Base-by-base conservation (phyloP, 768 basidiomycete species). In the Mycena metata region DNA sequence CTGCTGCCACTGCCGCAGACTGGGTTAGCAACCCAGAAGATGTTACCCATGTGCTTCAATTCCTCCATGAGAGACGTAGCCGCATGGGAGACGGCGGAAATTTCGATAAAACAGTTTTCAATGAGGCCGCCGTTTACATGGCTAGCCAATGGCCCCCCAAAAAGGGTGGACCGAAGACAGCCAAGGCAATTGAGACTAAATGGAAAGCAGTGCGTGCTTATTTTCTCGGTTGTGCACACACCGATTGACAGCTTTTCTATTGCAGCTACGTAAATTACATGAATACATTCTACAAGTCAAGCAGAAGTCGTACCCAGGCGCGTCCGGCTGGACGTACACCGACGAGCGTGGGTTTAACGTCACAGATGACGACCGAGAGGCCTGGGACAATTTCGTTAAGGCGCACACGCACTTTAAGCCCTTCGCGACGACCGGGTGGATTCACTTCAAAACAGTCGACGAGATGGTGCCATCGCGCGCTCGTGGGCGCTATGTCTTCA, bases 281-380 rank as follows among this genome's bases (percentile, higher is more conserved):
- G 65, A 66, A 12, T 10, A 35, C 33, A 46, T 66, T 30, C 43
- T 59, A 5, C 16, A 50, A 35, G 59, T 41, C 5, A 67, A 50
- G 21, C 57, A 67, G 19, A 19, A 58, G 17, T 15, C 41, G 11
- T 60, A 67, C 43, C n/a, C 33, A 12, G 66, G 59, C 26, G 30
- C 47, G 30, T 67, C 66, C 13, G 65, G 65, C 10, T 66, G 24
- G 17, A 47, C 66, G 8, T 67, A 49, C 35, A 51, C 57, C 21
- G 33, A 67, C 21, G 47, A 67, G 21, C 41, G 42, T 39, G 59
- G 66, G 19, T 67, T 67, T 33, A 51, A 61, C 23, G 41, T 67
- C 39, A 67, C 59, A 13, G 56, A 59, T 8, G 66, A 60, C 17
- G 47, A n/a, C 23, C 30, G 19, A 6, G 58, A 50, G 17, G 66